phyloP scores from a whole-genome alignment of 768 basidiomycete species.

The Coprinopsis marcescibilis region DNA sequence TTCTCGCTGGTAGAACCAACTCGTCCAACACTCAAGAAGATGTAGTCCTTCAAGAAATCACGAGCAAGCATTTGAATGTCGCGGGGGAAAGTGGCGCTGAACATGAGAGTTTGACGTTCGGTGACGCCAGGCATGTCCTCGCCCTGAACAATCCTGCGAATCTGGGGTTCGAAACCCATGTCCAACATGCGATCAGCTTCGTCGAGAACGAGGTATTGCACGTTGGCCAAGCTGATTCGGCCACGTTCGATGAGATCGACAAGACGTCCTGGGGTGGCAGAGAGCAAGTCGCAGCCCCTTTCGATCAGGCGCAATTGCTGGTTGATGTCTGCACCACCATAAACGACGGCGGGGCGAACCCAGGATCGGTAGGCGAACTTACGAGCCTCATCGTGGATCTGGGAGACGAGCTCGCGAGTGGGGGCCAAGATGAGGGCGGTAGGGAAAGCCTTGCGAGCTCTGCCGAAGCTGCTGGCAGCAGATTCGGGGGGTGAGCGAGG shows the following conservation, averaged over 20 bases:
- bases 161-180: constrained; percentile 99
- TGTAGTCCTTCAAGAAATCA: constrained; percentile 97
- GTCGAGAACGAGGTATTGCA: constrained; percentile 96
- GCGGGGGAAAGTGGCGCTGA: constrained; percentile 97
- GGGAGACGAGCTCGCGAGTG: constrained; percentile 96
- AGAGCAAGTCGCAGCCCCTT: constrained; percentile 94
- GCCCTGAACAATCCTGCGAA: constrained; percentile 94
- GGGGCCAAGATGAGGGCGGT: constrained; percentile 97
- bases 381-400: constrained; percentile 98
- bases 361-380: constrained; percentile 99
- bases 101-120: constrained; percentile 98
- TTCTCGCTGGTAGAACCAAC: constrained; percentile 99
- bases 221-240: constrained; percentile 90
- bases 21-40: constrained; percentile 97
- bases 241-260: constrained; percentile 99
- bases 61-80: constrained; percentile 96
- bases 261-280: constrained; percentile 95
- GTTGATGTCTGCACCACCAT: constrained; percentile 98
- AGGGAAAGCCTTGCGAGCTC: constrained; percentile 87
- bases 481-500: constrained; percentile 67
- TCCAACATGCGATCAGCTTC: constrained; percentile 99
- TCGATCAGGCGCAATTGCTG: constrained; percentile 91
- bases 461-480: constrained; percentile 45
- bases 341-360: constrained; percentile 98
- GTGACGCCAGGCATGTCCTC: constrained; percentile 96